These are phyloP conservation scores for Aspergillus versicolor DNA, from an alignment of 2,329 filamentous ascomycete genomes.

Conservation along the genomic window DNA sequence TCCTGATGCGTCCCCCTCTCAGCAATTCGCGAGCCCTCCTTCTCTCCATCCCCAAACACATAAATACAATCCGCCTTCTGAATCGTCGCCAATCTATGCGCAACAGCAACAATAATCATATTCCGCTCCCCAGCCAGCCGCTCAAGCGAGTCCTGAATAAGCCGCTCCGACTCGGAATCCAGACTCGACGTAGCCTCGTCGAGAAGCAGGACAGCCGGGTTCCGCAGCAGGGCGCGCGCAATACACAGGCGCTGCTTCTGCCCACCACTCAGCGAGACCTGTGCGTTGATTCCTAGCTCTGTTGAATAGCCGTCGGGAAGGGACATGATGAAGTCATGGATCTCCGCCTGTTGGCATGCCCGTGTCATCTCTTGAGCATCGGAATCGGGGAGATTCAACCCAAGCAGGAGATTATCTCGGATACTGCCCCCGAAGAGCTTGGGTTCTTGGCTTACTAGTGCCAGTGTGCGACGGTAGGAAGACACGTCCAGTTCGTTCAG, in stretches of 20 bases:
- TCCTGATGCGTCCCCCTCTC: too few species aligned
- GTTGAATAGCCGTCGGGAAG: slow-evolving; percentile 68
- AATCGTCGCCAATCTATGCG: slow-evolving; percentile 44
- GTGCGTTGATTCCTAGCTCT: slow-evolving; percentile 49
- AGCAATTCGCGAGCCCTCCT: too few species aligned
- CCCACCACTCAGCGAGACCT: slow-evolving; percentile 54
- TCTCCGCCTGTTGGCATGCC: slow-evolving; percentile 67
- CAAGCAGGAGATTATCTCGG: slow-evolving; percentile 47
- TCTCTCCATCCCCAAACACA: slow-evolving; percentile 40
- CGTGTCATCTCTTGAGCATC: slow-evolving; percentile 28
- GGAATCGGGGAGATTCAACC: slow-evolving; percentile 48
- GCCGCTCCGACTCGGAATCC: slow-evolving; percentile 53
- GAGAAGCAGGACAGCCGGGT: slow-evolving; percentile 56
- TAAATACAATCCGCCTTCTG: slow-evolving; percentile 80
- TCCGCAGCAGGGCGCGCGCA: slow-evolving; percentile 56
- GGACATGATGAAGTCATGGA: slow-evolving; percentile 65
- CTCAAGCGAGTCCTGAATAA: slow-evolving; percentile 45
- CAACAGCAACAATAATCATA: slow-evolving; percentile 44
- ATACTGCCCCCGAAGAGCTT: slow-evolving; percentile 50
- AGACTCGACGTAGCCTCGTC: slow-evolving; percentile 63
- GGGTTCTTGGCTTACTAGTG: slow-evolving; percentile 50
- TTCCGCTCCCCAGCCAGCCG: slow-evolving; percentile 26
- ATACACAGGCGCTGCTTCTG: slow-evolving; percentile 61
- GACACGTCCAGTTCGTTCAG: slow-evolving; percentile 21
- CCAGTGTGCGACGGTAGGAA: slow-evolving; percentile 45